These are phyloP conservation scores for Penicillium psychrofluorescens DNA, from an alignment of 495 filamentous ascomycete species.

Conservation along the genomic window DNA sequence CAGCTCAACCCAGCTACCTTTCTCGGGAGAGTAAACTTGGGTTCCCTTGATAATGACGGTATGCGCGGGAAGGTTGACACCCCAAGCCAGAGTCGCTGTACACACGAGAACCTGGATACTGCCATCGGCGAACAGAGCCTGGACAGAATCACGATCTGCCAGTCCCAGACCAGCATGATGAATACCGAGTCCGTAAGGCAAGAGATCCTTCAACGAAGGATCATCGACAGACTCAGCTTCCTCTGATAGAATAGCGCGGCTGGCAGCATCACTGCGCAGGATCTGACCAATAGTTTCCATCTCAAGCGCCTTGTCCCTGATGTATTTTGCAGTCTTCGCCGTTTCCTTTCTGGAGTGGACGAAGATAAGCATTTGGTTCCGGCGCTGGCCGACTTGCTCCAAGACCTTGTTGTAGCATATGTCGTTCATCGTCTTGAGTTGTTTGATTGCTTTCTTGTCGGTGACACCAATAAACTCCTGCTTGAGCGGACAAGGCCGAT, in stretches of 20 bases:
- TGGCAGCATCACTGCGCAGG: conserved; percentile 86
- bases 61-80: conserved; percentile 95
- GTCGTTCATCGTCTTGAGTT: conserved; percentile 98
- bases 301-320: conserved; percentile 92
- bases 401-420: conserved; percentile 97
- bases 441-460: conserved; percentile 97
- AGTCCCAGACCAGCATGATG: conserved; percentile 97
- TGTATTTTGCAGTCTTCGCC: conserved; percentile 91
- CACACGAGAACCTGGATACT: conserved; percentile 92
- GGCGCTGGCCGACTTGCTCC: conserved; percentile 85
- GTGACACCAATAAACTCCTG: conserved; percentile 98
- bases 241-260: conserved; percentile 75
- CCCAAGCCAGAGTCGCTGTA: conserved; percentile 96
- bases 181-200: conserved; percentile 96
- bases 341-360: conserved; percentile 98
- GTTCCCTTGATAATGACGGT: conserved; percentile 98
- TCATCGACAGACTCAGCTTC: conserved; percentile 80
- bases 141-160: conserved; percentile 86
- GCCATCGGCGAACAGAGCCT: conserved; percentile 87
- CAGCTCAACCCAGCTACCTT: conserved; percentile 96
- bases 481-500: conserved; percentile 81
- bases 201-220: conserved; percentile 82
- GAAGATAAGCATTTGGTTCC: conserved; percentile 97
- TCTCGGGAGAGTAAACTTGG: conserved; percentile 96
- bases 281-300: conserved; percentile 96